Evolutionary conservation across 2,329 filamentous ascomycete genomes (phyloP), one percentile per base, ranked within the genome.

Genomic region (Cytospora leucostoma): DNA sequence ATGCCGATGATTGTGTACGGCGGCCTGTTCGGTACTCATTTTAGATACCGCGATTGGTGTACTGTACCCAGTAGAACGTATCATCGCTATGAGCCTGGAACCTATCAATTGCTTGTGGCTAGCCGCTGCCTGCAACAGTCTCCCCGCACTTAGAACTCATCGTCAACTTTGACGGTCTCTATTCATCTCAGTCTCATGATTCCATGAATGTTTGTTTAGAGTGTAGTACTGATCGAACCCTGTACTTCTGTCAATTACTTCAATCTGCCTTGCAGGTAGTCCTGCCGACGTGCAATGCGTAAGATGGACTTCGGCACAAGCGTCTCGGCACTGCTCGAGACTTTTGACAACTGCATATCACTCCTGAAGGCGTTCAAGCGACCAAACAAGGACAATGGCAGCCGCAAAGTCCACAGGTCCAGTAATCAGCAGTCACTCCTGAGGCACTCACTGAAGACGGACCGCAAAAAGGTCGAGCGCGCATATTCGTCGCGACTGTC

Each of bases 311-410:
- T 84, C 66, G 76, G 79, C 58, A 72, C 76, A 57, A 74, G 75
- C 19, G 76, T 84, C 52, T 71, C 73, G 4, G 75, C 76, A 8
- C 73, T 85, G 15, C 71, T 84, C 19, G 75, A 79, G 55, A 78
- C 79, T 13, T 84, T 84, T 63, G 75, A 76, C 56, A 80, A 75
- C 66, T 80, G 79, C 65, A 72, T 81, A 38, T 72, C 74, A 17
- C 73, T 81, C 13, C 71, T 82, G 7, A 78, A 77, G 66, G 71
- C 71, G 11, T 71, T 76, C 60, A 71, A 71, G 59, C 67, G 65
- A 12, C 61, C 66, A 44, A 44, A 44, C 33, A 65, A 61, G 38
- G 62, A 65, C 34, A 33, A 54, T 54, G 61, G 59, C 49, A 62
- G 61, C 32, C 58, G 56, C 13, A 68, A 61, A 37, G 64, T 67